Evolutionary conservation across 2,329 filamentous ascomycete species (phyloP).

Genomic region (Coniosporium tulheliwenetii): DNA sequence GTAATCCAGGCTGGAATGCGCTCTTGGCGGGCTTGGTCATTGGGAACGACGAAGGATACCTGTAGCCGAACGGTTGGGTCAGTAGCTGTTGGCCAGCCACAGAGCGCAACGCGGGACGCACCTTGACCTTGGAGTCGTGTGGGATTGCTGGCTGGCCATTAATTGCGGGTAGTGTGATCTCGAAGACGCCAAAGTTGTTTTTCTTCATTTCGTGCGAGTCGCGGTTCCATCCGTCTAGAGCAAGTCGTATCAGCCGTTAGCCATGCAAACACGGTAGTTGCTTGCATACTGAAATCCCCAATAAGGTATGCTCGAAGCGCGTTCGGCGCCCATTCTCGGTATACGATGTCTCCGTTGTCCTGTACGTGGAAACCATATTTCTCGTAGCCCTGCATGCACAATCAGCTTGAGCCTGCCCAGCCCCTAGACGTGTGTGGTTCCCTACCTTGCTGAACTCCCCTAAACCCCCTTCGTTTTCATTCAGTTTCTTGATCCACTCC

Average conservation of each 20-base stretch:
- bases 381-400: slow-evolving; percentile 53
- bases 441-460: slow-evolving; percentile 74
- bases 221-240: slow-evolving; percentile 68
- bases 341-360: slow-evolving; percentile 69
- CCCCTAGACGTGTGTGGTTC: neutral
- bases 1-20: slow-evolving; percentile 93
- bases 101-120: slow-evolving; percentile 19
- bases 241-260: slow-evolving; percentile 1
- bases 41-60: slow-evolving; percentile 72
- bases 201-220: slow-evolving; percentile 77
- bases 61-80: slow-evolving; percentile 17
- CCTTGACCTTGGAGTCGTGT: slow-evolving; percentile 95
- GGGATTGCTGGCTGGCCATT: slow-evolving; percentile 65
- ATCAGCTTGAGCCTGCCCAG: neutral
- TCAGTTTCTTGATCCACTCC: slow-evolving; percentile 72
- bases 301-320: slow-evolving; percentile 71
- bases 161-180: slow-evolving; percentile 58
- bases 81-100: neutral
- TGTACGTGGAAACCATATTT: slow-evolving; percentile 74
- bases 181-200: slow-evolving; percentile 73
- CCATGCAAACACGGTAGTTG: neutral
- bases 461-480: slow-evolving; percentile 72
- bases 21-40: slow-evolving; percentile 62
- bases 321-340: slow-evolving; percentile 94
- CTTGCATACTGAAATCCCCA: slow-evolving; percentile 73